phyloP scores from a whole-genome alignment of 2,329 filamentous ascomycete genomes.

The Ophidiomyces ophidiicola region DNA sequence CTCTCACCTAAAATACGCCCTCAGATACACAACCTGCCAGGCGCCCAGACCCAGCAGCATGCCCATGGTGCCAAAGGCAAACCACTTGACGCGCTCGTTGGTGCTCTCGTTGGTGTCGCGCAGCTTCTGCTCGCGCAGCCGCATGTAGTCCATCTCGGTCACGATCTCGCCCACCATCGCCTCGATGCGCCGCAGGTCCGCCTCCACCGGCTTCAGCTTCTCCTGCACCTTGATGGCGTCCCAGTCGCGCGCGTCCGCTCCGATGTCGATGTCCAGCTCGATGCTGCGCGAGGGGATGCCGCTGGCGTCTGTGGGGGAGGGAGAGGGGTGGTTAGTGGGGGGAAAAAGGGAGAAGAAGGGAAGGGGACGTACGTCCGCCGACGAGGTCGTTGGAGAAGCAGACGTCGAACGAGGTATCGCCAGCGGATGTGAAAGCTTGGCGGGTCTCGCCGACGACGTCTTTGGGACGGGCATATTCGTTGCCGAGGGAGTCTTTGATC shows the following conservation, averaged over 20 bases:
- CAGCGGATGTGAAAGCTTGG: conserved; percentile 85
- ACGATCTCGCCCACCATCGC: conserved; percentile 85
- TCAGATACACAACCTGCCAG: conserved; percentile 96
- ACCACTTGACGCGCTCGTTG: conserved; percentile 97
- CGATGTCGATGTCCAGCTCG: conserved; percentile 91
- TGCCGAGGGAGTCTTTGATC: conserved; percentile 91
- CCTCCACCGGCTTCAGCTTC: conserved; percentile 95
- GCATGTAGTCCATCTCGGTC: conserved; percentile 89
- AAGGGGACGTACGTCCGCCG: conserved; percentile 46
- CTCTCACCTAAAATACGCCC: conserved; percentile 80
- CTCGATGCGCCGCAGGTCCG: conserved; percentile 82
- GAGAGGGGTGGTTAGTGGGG: conserved; percentile 9
- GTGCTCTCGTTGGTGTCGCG: conserved; percentile 99
- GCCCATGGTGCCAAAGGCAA: conserved; percentile 85
- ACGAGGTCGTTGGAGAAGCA: conserved; percentile 82
- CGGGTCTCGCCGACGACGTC: conserved; percentile 86
- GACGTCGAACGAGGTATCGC: conserved; percentile 86
- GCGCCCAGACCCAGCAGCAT: conserved; percentile 78
- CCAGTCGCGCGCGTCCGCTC: conserved; percentile 96
- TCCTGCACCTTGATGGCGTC: conserved; percentile 88
- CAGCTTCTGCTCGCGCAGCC: conserved; percentile 80
- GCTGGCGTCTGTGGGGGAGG: conserved; percentile 24
- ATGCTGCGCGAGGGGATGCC: conserved; percentile 53
- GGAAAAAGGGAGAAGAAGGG: not conserved
- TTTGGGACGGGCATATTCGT: conserved; percentile 85